phyloP scores from a whole-genome alignment of 2,329 filamentous ascomycete species.

The Pyrenochaeta sp. region DNA sequence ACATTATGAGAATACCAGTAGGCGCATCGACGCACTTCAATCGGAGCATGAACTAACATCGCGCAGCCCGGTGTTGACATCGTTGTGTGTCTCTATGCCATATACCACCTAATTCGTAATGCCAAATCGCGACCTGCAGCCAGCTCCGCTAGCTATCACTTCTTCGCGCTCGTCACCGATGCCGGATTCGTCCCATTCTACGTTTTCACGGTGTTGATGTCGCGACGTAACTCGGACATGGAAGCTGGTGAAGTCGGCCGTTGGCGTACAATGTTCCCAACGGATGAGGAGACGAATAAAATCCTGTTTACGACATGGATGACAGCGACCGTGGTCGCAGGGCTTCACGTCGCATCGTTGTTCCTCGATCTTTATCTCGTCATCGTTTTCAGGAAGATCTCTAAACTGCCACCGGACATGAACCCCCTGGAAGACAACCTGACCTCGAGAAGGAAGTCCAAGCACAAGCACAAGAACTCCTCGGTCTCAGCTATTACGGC shows the following conservation, averaged over 20 bases:
- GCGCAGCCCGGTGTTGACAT: constrained; percentile 81
- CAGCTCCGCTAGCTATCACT: constrained; percentile 86
- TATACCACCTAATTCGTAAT: constrained; percentile 79
- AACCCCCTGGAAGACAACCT: constrained; percentile 89
- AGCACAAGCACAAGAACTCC: constrained; percentile 78
- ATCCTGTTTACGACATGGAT: constrained; percentile 75
- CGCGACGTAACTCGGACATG: constrained; percentile 61
- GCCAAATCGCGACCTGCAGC: constrained; percentile 75
- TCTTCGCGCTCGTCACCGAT: constrained; percentile 81
- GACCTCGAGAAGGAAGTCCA: constrained; percentile 68
- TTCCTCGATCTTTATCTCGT: constrained; percentile 77
- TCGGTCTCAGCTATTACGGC: constrained; percentile 55
- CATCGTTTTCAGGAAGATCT: constrained; percentile 81
- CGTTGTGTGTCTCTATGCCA: constrained; percentile 75
- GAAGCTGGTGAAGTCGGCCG: constrained; percentile 52
- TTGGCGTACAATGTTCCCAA: constrained; percentile 75
- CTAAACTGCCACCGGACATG: constrained; percentile 86
- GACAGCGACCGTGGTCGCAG: constrained; percentile 67
- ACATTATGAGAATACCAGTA: constrained; percentile 81
- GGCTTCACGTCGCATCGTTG: constrained; percentile 75
- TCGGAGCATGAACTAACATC: constrained; percentile 19
- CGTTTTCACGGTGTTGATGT: constrained; percentile 64
- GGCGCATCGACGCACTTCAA: constrained; percentile 1
- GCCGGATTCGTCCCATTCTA: constrained; percentile 69
- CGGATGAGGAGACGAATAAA: constrained; percentile 62